Base-by-base conservation (phyloP, 768 basidiomycete species). In the Trametes elegans region DNA sequence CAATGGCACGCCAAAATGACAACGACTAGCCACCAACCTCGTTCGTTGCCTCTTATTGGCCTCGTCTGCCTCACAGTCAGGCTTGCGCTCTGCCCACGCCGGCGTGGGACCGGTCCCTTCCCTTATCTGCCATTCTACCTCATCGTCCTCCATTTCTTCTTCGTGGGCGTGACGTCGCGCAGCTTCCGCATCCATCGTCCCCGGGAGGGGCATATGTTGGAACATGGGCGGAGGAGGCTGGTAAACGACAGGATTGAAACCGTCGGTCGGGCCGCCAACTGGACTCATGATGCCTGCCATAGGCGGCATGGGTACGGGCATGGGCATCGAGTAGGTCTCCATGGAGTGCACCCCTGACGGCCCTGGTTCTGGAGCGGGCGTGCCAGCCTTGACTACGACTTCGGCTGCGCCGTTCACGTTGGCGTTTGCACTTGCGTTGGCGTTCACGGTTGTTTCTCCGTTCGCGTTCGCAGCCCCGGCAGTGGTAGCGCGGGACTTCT, bases 101-200 rank as follows among this genome's bases (percentile, higher is more conserved):
- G 90, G 90, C 13, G 84, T 83, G 18, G 84, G 76, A 3, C 60
- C 62, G 28, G 79, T 72, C 3, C 88, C 86, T 36, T 87, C 74
- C 44, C 77, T 79, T 28, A 90, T 76, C 39, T 73, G 75, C 89
- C 90, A 92, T 46, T 85, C 86, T 26, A 70, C 67, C n/a, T 74
- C 79, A 26, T 84, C 54, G 55, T 84, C 85, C 26, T 81, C 84
- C 76, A 84, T 78, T 68, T 88, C 87, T 64, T 87, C 85, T 65
- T 85, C 81, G 2, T 77, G 78, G 0, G 81, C 80, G 54, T 73
- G 79, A 53, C 65, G 74, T 40, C 74, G 73, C 18, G 71, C 63
- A 18, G 64, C 62, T 2, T 72, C 64, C 34, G 71, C 66, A 13
- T 71, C 72, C 5, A 71, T 57, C 29, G 73, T 63, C 11, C 61